Evolutionary conservation across 371 early-diverging fungal genomes (phyloP).

Genomic region (Vairimorpha necatrix): DNA sequence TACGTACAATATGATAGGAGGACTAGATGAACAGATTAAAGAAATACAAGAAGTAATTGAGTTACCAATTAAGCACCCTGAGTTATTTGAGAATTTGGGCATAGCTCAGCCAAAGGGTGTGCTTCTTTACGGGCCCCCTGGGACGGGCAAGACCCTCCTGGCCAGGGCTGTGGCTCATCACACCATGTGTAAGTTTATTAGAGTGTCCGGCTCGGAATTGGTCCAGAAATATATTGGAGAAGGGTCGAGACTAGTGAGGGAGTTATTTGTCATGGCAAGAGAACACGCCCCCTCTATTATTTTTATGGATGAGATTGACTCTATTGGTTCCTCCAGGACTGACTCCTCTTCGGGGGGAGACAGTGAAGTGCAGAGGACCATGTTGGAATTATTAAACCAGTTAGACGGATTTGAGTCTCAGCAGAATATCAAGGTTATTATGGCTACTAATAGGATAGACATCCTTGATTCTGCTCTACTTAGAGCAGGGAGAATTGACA

Average conservation of each 20-base stretch:
- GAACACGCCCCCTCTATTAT: slow-evolving; percentile 79
- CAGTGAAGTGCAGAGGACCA: slow-evolving; percentile 97
- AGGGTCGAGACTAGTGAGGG: slow-evolving; percentile 69
- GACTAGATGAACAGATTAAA: slow-evolving; percentile 85
- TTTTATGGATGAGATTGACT: slow-evolving; percentile 96
- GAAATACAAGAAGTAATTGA: slow-evolving; percentile 93
- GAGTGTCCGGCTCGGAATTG: slow-evolving; percentile 87
- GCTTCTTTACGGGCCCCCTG: slow-evolving; percentile 91
- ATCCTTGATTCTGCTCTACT: slow-evolving; percentile 88
- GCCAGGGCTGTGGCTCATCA: slow-evolving; percentile 93
- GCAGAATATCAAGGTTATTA: slow-evolving; percentile 95
- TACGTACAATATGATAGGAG: slow-evolving; percentile 97
- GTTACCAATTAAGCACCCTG: slow-evolving; percentile 87
- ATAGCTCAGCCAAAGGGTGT: slow-evolving; percentile 91
- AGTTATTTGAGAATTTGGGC: slow-evolving; percentile 83
- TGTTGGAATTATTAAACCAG: slow-evolving; percentile 94
- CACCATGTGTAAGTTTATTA: slow-evolving; percentile 72
- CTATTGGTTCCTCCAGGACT: slow-evolving; percentile 93
- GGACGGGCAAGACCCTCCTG: slow-evolving; percentile 93
- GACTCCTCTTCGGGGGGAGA: slow-evolving; percentile 99
- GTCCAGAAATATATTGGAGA: slow-evolving; percentile 86
- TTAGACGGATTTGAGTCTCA: slow-evolving; percentile 99
- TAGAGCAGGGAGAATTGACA: slow-evolving; percentile 89
- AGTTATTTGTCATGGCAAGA: slow-evolving; percentile 68
- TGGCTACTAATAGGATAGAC: slow-evolving; percentile 98